These are phyloP conservation scores for Nakaseomyces kungkrabaensis DNA, from an alignment of 1,139 yeast species.

Conservation along the genomic window DNA sequence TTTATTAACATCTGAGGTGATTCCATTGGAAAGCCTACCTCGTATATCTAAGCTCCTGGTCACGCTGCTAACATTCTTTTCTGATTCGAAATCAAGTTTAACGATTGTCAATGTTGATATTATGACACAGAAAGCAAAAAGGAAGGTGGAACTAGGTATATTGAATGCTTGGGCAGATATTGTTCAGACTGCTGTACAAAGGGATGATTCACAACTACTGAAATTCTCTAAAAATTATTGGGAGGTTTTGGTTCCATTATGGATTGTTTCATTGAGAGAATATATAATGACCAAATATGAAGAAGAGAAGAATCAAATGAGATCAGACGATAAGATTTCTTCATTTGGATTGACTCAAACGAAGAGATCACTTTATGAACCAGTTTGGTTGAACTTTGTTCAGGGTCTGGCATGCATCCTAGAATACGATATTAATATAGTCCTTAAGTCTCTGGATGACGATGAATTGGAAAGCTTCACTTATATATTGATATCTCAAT, in stretches of 20 bases:
- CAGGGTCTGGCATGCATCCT: conserved; percentile 65
- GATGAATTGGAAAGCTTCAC: conserved; percentile 63
- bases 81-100: conserved; percentile 18
- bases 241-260: conserved; percentile 54
- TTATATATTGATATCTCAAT: conserved; percentile 74
- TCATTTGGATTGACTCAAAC: not conserved
- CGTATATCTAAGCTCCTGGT: conserved; percentile 64
- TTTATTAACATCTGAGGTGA: conserved; percentile 50
- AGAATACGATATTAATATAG: conserved; percentile 40
- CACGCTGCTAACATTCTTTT: conserved; percentile 51
- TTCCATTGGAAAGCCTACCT: conserved; percentile 39
- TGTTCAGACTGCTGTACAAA: conserved; percentile 38
- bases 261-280: conserved; percentile 72
- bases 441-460: conserved; percentile 33
- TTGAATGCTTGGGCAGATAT: conserved; percentile 86
- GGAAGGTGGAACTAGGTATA: conserved; percentile 58
- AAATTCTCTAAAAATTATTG: conserved; percentile 50
- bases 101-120: conserved; percentile 35
- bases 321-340: not conserved
- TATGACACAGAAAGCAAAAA: conserved; percentile 41
- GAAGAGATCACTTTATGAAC: conserved; percentile 38
- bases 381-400: conserved; percentile 71
- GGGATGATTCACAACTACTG: conserved; percentile 31
- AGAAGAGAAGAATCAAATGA: not conserved
- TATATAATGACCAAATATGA: conserved; percentile 58